phyloP scores from a whole-genome alignment of 306 rosid genomes.

The Malus sieversii region DNA sequence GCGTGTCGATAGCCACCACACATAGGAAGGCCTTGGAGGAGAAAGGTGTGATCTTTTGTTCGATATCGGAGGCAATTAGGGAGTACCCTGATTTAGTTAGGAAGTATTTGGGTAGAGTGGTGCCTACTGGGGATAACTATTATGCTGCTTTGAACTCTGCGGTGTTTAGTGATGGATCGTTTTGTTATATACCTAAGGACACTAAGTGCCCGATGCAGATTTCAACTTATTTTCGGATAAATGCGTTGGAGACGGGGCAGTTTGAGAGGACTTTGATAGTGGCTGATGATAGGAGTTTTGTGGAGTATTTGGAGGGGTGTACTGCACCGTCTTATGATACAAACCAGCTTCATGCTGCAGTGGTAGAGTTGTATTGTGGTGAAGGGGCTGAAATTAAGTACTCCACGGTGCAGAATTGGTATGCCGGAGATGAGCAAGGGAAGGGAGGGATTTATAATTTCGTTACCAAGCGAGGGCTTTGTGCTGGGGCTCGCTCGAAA shows the following conservation, averaged over 20 bases:
- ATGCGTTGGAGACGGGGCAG: constrained; percentile 81
- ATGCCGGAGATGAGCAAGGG: constrained; percentile 83
- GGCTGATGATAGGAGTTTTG: constrained; percentile 80
- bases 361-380: constrained; percentile 69
- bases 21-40: constrained; percentile 74
- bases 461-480: constrained; percentile 83
- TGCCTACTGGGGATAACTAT: constrained; percentile 72
- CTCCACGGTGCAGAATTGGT: constrained; percentile 96
- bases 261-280: constrained; percentile 91
- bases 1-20: constrained; percentile 85
- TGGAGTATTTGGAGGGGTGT: constrained; percentile 91
- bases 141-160: constrained; percentile 81
- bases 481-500: constrained; percentile 66
- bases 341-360: constrained; percentile 94
- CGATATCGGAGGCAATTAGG: constrained; percentile 77
- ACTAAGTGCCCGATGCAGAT: constrained; percentile 90
- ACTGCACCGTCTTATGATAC: constrained; percentile 87
- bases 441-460: constrained; percentile 78
- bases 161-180: constrained; percentile 84
- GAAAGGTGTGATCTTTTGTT: constrained; percentile 78
- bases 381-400: constrained; percentile 84
- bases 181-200: constrained; percentile 71
- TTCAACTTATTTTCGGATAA: constrained; percentile 77
- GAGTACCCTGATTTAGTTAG: constrained; percentile 73
- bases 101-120: constrained; percentile 65